Evolutionary conservation across 805 yeast species (phyloP), one percentile per base, ranked within the genome.

Genomic region (Candida stauntonica): DNA sequence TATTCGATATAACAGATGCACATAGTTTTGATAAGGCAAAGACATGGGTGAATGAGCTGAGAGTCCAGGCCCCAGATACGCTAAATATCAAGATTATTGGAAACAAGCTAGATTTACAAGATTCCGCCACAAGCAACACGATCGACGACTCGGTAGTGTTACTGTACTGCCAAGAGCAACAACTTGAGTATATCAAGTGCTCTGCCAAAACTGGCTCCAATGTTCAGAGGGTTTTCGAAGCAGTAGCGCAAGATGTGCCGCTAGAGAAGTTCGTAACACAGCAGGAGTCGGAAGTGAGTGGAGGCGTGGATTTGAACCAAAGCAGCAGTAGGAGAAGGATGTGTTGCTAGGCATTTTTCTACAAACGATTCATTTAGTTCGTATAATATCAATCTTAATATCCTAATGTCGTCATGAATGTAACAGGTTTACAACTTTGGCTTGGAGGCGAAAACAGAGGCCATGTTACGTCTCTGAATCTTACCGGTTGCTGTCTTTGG

Each of bases 21-120:
- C 68, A 81, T 6, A 86, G 96, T 16, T 75, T 91, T 50, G 72
- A 69, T 17, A 76, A 86, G 42, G 96, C 96, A 1, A 77, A 82
- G 53, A 77, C 77, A 41, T 93, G 99, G 99, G 77, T 86, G n/a
- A 80, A 81, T 39, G 97, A 93, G 64, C 70, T 91, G 45, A 86
- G 85, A 62, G 79, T 82, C 46, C 96, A 88, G 58, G 94, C 94
- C 7, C 70, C 71, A 31, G 77, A 48, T 57, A 73, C 79, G 38
- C 77, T 89, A 36, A 79, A 88, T 31, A 85, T 93, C 47, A 86
- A 91, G 24, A 60, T 93, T 8, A 84, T 91, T 4, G 99, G 98
- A 0, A 93, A 87, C 60, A 93, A 93, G 62, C 51, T 63, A 4
- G 99, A 93, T 61, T 59, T 88, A 33, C 35, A 35, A 14, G 45